A percentile compares a stretch with the other conserved stretches of the same genome.
These are phyloP conservation scores for Carex pumila DNA, from an alignment of 176 grass and related monocot genomes.

Conservation along the genomic window DNA sequence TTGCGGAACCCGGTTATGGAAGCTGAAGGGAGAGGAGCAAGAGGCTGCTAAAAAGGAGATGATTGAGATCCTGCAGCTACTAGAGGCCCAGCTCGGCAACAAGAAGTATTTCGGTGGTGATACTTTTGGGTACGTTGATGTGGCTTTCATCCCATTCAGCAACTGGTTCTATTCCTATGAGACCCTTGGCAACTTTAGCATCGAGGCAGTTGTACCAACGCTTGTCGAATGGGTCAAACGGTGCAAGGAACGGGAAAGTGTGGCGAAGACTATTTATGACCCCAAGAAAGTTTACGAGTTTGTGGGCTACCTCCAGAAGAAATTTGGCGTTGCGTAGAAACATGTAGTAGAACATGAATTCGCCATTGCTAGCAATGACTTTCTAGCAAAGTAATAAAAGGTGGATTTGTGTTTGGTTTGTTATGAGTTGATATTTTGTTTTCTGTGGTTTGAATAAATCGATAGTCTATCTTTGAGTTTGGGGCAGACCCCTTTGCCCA, in stretches of 20 bases:
- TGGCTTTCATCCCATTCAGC: constrained; percentile 25
- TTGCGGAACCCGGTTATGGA: constrained; percentile 26
- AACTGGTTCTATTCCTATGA: constrained; percentile 32
- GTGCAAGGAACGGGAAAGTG: constrained; percentile 26
- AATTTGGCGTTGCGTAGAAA: no score
- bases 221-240: constrained; percentile 28
- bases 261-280: constrained; percentile 15
- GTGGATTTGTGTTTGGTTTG: no score
- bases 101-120: constrained; percentile 33
- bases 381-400: no score
- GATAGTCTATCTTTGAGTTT: no score
- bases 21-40: constrained; percentile 30
- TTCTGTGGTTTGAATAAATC: no score
- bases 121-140: constrained; percentile 25
- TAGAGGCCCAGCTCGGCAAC: constrained; percentile 33
- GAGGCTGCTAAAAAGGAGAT: constrained; percentile 23
- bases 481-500: no score
- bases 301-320: constrained; percentile 26
- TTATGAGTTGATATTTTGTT: no score
- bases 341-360: no score
- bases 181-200: constrained; percentile 10
- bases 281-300: constrained; percentile 30
- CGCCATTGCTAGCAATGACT: no score
- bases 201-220: constrained; percentile 17
- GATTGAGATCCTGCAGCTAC: constrained; percentile 14